Base-by-base conservation (phyloP, 371 early-diverging fungal genomes). In the Actinomucor elegans region DNA sequence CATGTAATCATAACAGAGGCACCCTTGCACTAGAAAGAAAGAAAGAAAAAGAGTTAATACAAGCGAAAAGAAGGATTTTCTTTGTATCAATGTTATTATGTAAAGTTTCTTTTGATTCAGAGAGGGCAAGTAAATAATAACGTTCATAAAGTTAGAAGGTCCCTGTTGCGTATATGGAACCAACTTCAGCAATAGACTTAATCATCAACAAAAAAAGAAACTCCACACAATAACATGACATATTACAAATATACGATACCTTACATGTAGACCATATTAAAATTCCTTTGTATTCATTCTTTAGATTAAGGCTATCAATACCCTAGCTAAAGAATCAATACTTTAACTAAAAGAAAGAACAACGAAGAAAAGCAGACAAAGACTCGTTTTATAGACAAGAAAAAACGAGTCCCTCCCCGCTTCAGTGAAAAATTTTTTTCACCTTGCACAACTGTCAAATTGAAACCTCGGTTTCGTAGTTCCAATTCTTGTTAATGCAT, bases 91-190 rank as follows among this genome's bases (percentile, higher is more conserved):
- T n/a, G n/a, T n/a, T n/a, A n/a, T n/a, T n/a, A n/a, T n/a, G n/a
- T n/a, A n/a, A n/a, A n/a, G n/a, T n/a, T n/a, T n/a, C n/a, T n/a
- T n/a, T n/a, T n/a, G n/a, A n/a, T 40, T 54, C 55, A 54, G 55
- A 54, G 55, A 54, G 55, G 55, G 55, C 55, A 54, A 54, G 55
- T 54, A 54, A 29, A 53, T 50, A 40, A 37, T 29, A 38, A 37
- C 17, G 18, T 20, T 37, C 55, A 54, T 46, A 46, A 36, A 46
- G 46, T 46, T 38, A 38, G 40, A 54, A 38, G 55, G 32, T 29
- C 47, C 45, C 40, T 27, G 47, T 46, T 54, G 47, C 46, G 46
- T 45, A 46, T 54, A 50, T 45, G 32, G 46, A 23, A 54, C 55
- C 55, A 45, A 34, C 47, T 38, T 54, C 55, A 54, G 55, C 18